Base-by-base conservation (phyloP, 176 grass and related monocot species). In the Bromus sterilis region DNA sequence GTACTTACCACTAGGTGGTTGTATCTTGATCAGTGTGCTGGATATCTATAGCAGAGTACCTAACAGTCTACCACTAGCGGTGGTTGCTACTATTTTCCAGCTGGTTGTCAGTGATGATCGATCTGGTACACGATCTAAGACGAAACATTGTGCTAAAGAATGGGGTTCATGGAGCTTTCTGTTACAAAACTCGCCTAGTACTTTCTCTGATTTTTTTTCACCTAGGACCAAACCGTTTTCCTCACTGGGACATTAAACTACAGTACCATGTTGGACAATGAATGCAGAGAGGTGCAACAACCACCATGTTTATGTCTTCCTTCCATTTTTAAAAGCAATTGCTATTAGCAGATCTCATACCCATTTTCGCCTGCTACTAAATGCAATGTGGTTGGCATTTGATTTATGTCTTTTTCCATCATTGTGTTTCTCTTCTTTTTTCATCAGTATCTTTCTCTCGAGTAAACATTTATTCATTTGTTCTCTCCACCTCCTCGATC, bases 321-420 rank as follows among this genome's bases (percentile, higher is more conserved):
- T 53, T 3, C 20, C 18, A 53, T 53, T 25, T 62, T 51, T 78
- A 10, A 28, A 25, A 23, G 42, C 59, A 77, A 65, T 66, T 60
- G 57, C 42, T 56, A 42, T 75, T 82, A 75, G 78, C 72, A 61
- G 63, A 26, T 28, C 24, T 11, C 63, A 18, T 29, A 90, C 88
- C 79, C 74, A 82, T 13, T 69, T 87, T 75, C 60, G 56, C 40
- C 24, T 78, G 83, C 68, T 89, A 74, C 58, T 78, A 46, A 76
- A 87, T 93, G 84, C 85, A 66, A 53, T 61, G 24, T 46, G 66
- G 84, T 77, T 77, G 59, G 56, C 2, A 29, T 60, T 69, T 85
- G 28, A 24, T 82, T 83, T 25, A 44, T 18, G 11, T 6, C 3
- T 12, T 44, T 35, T 42, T 57, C 2, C 23, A 13, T 28, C 20